Conservation (phyloP, 192 early-diverging fungal genomes). For the Entomortierella parvispora region DNA sequence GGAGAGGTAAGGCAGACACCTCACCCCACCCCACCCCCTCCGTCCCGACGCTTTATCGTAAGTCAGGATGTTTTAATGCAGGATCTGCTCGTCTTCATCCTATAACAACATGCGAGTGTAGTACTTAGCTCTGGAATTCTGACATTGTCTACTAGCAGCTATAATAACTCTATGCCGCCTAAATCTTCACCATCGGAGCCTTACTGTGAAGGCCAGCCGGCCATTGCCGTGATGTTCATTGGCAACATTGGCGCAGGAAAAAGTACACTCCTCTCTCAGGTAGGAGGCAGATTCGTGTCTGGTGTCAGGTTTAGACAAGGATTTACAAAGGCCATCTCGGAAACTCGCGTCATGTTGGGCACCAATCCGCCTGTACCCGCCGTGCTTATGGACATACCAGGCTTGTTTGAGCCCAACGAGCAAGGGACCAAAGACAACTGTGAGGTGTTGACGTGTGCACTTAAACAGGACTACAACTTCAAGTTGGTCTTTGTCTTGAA, state of each 20-base stretch:
- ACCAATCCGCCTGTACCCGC: background rate
- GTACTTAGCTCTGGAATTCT: no score
- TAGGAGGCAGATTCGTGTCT: constrained; percentile 3
- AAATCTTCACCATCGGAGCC: no score
- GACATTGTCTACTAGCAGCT: no score
- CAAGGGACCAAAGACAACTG: background rate
- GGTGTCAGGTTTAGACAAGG: constrained; percentile 6
- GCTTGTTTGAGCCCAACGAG: constrained; percentile 11
- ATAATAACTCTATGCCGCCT: no score
- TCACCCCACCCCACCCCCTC: no score
- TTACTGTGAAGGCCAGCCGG: no score
- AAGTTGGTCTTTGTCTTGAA: constrained; percentile 21
- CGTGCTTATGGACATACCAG: constrained; percentile 11
- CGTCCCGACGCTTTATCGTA: no score
- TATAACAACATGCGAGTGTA: no score
- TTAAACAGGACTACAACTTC: constrained; percentile 8
- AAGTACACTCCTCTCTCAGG: constrained; percentile 17
- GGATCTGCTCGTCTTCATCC: no score
- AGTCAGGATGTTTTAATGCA: no score
- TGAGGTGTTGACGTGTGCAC: background rate
- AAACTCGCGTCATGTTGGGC: background rate
- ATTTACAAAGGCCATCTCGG: background rate
- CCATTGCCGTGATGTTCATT: constrained; percentile 11
- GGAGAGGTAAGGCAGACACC: no score
- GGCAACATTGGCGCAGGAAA: constrained; percentile 12